Percentiles rank a stretch among this genome's conserved stretches.
Evolutionary conservation across 805 yeast species (phyloP).

Genomic region (Starmerella powellii): DNA sequence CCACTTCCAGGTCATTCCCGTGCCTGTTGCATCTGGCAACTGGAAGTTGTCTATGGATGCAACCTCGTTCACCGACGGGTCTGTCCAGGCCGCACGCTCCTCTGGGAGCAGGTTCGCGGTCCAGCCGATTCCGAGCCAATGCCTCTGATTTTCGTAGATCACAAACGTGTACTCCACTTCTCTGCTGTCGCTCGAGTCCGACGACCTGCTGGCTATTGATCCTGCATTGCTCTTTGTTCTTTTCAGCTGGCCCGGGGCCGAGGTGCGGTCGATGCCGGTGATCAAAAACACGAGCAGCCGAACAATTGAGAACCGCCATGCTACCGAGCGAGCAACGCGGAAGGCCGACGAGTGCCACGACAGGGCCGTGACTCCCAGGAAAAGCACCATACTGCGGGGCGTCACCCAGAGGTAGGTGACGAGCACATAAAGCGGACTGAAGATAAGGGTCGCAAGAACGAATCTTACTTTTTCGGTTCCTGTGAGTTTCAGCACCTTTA

Average conservation of each 20-base stretch:
- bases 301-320: constrained; percentile 71
- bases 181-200: background rate
- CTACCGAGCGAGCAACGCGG: constrained; percentile 64
- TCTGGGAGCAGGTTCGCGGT: constrained; percentile 80
- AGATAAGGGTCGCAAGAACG: constrained; percentile 67
- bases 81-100: constrained; percentile 96
- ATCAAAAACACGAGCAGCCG: constrained; percentile 64
- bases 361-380: constrained; percentile 47
- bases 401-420: constrained; percentile 54
- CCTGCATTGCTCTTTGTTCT: constrained; percentile 34
- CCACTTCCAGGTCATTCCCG: constrained; percentile 86
- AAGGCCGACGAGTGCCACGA: constrained; percentile 83
- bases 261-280: constrained; percentile 48
- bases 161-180: constrained; percentile 63
- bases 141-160: constrained; percentile 84
- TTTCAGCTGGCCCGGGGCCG: constrained; percentile 25
- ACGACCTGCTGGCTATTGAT: background rate
- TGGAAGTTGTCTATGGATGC: constrained; percentile 65
- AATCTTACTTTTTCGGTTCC: constrained; percentile 69
- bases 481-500: constrained; percentile 56
- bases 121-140: constrained; percentile 98
- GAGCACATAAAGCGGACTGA: constrained; percentile 74
- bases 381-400: constrained; percentile 54
- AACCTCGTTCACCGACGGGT: constrained; percentile 80
- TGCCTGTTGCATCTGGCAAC: constrained; percentile 58